Evolutionary conservation across 441 rosid species (phyloP), one percentile per base, ranked within the genome.

Genomic region (Geranium incanum): DNA sequence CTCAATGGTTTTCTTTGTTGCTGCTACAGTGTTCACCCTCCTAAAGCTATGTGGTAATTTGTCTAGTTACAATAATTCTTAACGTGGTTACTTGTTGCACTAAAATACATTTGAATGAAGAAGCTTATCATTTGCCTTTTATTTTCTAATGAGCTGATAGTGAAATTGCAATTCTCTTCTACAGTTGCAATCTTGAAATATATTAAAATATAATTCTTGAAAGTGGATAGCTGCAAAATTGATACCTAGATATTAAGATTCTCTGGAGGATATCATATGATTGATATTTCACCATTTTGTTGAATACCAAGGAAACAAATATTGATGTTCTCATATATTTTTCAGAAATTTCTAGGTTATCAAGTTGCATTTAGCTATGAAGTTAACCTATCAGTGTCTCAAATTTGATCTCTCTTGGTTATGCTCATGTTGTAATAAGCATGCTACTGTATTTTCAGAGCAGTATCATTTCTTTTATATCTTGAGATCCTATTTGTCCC

Each of bases 1-100:
- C 64, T 90, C 99, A 72, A 92, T 95, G 99, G 89, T 95, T 80
- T 95, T 95, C 88, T 90, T 92, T 75, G 71, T 90, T 70, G 97
- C 97, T 71, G 99, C 96, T 67, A 89, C 99, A 59, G 75, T 89
- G 70, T 95, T 95, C 81, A 89, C 97, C 75, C 81, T 92, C 74
- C 87, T 95, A 62, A 95, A 95, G 88, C 82, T 95, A 33, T 85
- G 86, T 67, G 99, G 97, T 95, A 95, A 85, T 36, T 76, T 82
- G 65, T 68, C 60, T 50, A 43, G 52, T 36, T 45, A 11, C 28
- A 33, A 45, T 75, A 5, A 60, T 69, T 38, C 9, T 43, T 43
- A 43, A 43, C 11, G 48, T 6, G 48, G 12, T 9, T 43, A 43
- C 48, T 43, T 6, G 48, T 8, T 43, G 48, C 48, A 43, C 48